Evolutionary conservation across 495 filamentous ascomycete genomes (phyloP).

Genomic region (Entonaema liquescens): DNA sequence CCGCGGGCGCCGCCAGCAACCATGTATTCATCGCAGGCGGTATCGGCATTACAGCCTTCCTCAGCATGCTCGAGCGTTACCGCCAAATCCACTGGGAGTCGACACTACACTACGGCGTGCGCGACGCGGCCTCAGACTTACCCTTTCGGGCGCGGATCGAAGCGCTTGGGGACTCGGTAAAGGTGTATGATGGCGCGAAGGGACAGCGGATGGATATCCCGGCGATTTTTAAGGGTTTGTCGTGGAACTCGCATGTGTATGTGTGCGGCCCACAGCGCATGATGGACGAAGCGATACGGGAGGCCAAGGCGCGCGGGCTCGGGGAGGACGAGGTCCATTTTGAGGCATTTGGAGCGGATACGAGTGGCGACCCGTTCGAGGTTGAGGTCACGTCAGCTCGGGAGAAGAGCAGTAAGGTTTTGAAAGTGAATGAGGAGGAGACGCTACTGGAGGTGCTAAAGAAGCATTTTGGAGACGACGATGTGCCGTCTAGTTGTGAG

Average conservation of each 20-base stretch:
- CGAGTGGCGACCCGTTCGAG: slow-evolving; percentile 64
- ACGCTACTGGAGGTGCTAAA: slow-evolving; percentile 55
- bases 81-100: slow-evolving; percentile 54
- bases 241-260: slow-evolving; percentile 62
- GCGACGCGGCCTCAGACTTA: slow-evolving; percentile 50
- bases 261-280: slow-evolving; percentile 63
- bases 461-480: slow-evolving; percentile 48
- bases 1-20: slow-evolving; percentile 49
- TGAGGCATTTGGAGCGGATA: slow-evolving; percentile 63
- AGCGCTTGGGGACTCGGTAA: slow-evolving; percentile 44
- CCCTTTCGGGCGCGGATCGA: slow-evolving; percentile 56
- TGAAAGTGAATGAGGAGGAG: slow-evolving; percentile 54
- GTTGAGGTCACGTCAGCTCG: slow-evolving; percentile 49
- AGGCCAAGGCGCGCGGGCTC: slow-evolving; percentile 50
- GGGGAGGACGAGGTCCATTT: slow-evolving; percentile 60
- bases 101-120: slow-evolving; percentile 59
- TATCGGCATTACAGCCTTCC: slow-evolving; percentile 63
- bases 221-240: slow-evolving; percentile 48
- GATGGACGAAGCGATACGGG: slow-evolving; percentile 54
- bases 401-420: slow-evolving; percentile 37
- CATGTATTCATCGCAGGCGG: slow-evolving; percentile 64
- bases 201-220: slow-evolving; percentile 59
- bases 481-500: slow-evolving; percentile 61
- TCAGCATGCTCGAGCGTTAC: slow-evolving; percentile 48
- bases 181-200: slow-evolving; percentile 56